Conservation (phyloP, 768 basidiomycete species). For the Boletus fagicola region DNA sequence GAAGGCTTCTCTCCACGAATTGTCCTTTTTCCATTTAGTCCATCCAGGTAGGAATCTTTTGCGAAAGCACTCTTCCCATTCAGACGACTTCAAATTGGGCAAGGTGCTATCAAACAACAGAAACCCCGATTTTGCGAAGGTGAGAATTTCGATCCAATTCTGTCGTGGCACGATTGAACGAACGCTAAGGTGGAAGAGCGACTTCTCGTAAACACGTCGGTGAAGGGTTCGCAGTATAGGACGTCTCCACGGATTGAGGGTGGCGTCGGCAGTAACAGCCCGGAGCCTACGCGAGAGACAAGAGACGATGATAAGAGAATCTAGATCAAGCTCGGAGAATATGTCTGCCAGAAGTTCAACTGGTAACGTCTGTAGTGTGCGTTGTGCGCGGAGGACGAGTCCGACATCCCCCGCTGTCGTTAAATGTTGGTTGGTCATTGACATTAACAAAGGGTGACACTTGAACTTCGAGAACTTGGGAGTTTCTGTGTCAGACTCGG, state of each 20-base stretch:
- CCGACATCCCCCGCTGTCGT: neutral
- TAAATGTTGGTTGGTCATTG: constrained; percentile 1
- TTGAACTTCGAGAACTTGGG: neutral
- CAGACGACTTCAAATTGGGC: constrained; percentile 59
- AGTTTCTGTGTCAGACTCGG: neutral
- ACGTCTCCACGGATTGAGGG: constrained; percentile 72
- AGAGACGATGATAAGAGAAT: constrained; percentile 55
- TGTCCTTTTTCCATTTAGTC: constrained; percentile 64
- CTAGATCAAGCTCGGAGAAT: constrained; percentile 64
- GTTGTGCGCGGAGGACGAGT: neutral
- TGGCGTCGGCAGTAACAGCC: constrained; percentile 56
- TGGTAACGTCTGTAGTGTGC: constrained; percentile 52
- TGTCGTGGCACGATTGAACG: constrained; percentile 65
- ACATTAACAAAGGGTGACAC: neutral
- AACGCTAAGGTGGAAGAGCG: constrained; percentile 59
- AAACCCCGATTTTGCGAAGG: constrained; percentile 58
- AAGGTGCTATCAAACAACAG: constrained; percentile 66
- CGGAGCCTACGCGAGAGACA: constrained; percentile 60
- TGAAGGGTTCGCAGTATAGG: constrained; percentile 63
- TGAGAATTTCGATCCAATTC: constrained; percentile 77
- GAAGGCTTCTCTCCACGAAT: constrained; percentile 63
- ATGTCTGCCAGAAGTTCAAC: constrained; percentile 76
- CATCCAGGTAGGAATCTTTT: constrained; percentile 77
- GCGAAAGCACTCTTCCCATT: constrained; percentile 77
- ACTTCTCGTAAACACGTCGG: constrained; percentile 44